Base-by-base conservation (phyloP, 495 filamentous ascomycete genomes). In the Tirmania nivea region DNA sequence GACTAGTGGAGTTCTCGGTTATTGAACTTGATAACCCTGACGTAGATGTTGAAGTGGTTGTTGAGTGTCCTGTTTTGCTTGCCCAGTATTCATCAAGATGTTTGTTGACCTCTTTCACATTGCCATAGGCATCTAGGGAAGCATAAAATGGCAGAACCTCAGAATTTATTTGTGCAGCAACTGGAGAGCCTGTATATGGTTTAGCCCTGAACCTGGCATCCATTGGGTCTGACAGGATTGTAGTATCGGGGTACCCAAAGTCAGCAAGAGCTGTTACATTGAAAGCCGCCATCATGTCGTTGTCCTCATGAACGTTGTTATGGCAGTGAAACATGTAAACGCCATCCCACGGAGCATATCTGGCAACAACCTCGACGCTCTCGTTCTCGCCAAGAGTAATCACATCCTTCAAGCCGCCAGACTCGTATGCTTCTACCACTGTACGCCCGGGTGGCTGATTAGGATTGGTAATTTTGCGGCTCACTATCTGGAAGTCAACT, bases 261-360 rank as follows among this genome's bases (percentile, higher is more conserved):
- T 72, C 66, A 1, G 60, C 51, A 8, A 74, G 62, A 14, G 56
- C 63, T 4, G 39, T 45, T 14, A 45, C 39, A 45, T 45, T 45
- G 9, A 45, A 45, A 11, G 20, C 12, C 50, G 12, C 45, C 34
- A 54, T 45, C 54, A 55, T 55, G 17, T 48, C 51, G 35, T 35
- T 34, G 17, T 55, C 54, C 21, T 55, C 54, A 34, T 55, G 54
- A 17, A 55, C 49, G n/a, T 20, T 45, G 42, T 55, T 55, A 36
- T 55, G 75, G 66, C 72, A 75, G 54, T 73, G 71, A 57, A 73
- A 73, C 75, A 75, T 77, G 66, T 77, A 77, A 10, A 77, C 62
- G 5, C 74, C 74, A 10, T 71, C 68, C 70, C 71, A 77, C 0
- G 74, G 74, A 1, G 67, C 69, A 58, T 78, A 76, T 57, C 59